phyloP scores from a whole-genome alignment of 805 yeast species.

The Suhomyces canberraensis region DNA sequence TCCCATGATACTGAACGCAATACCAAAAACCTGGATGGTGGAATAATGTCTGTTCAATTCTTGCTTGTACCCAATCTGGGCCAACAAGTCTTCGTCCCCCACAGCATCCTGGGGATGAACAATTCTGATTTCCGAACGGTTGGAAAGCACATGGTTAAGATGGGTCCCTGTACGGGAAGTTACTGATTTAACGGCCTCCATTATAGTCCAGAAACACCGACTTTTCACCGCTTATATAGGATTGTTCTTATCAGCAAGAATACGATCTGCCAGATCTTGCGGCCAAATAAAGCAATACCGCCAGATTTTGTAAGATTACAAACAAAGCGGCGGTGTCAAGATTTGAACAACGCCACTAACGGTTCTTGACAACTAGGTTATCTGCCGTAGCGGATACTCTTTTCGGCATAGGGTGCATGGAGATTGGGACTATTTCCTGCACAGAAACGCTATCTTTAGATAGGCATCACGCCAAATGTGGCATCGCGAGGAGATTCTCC shows the following conservation, averaged over 20 bases:
- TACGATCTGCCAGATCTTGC: too few species aligned
- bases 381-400: background rate
- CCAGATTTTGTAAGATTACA: too few species aligned
- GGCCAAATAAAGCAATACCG: too few species aligned
- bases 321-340: too few species aligned
- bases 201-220: too few species aligned
- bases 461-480: too few species aligned
- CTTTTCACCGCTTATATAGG: too few species aligned
- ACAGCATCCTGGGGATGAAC: constrained; percentile 7
- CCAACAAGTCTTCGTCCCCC: constrained; percentile 34
- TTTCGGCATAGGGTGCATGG: background rate
- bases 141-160: constrained; percentile 4
- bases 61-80: constrained; percentile 67
- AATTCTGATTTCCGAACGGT: constrained; percentile 2
- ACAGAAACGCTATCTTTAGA: too few species aligned
- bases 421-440: background rate
- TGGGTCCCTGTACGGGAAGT: constrained; percentile 1
- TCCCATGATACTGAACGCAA: constrained; percentile 73
- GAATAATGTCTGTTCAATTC: constrained; percentile 61
- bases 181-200: constrained; percentile 2
- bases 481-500: too few species aligned
- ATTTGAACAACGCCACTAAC: too few species aligned
- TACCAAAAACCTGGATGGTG: constrained; percentile 63
- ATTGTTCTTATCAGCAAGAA: too few species aligned
- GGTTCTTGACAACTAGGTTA: too few species aligned